These are phyloP conservation scores for Lactifluus rugatus DNA, from an alignment of 768 basidiomycete genomes.

Conservation along the genomic window DNA sequence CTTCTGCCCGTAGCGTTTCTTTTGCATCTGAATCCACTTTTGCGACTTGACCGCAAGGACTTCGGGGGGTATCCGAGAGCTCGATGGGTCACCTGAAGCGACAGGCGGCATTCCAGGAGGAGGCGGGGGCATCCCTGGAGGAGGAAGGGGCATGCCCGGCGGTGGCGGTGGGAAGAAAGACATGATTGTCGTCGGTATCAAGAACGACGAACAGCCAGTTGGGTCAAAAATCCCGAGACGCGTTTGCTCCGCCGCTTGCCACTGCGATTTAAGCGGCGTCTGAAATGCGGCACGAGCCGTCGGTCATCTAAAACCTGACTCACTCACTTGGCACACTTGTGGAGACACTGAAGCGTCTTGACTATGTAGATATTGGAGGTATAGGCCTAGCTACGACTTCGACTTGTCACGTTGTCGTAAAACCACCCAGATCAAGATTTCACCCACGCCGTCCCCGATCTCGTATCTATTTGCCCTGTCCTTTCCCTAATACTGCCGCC, in stretches of 20 bases:
- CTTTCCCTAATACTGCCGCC: neutral
- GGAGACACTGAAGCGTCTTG: no score
- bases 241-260: conserved; percentile 8
- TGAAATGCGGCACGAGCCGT: neutral
- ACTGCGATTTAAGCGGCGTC: conserved; percentile 6
- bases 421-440: neutral
- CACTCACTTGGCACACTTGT: no score
- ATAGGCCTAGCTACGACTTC: neutral
- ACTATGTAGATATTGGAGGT: neutral
- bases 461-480: neutral
- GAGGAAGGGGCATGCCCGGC: conserved; percentile 26
- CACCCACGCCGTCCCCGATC: neutral
- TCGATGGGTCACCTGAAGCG: conserved; percentile 26
- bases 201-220: conserved; percentile 1
- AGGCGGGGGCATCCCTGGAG: conserved; percentile 25
- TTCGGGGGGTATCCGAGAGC: conserved; percentile 46
- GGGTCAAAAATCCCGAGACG: neutral
- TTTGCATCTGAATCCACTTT: conserved; percentile 95
- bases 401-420: neutral
- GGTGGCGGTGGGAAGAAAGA: conserved; percentile 28
- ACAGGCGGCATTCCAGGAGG: conserved; percentile 25
- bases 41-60: conserved; percentile 84
- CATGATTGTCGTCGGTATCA: conserved; percentile 17
- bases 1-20: conserved; percentile 86
- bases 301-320: no score